phyloP scores from a whole-genome alignment of 805 yeast genomes.

The Ogataea pini region DNA sequence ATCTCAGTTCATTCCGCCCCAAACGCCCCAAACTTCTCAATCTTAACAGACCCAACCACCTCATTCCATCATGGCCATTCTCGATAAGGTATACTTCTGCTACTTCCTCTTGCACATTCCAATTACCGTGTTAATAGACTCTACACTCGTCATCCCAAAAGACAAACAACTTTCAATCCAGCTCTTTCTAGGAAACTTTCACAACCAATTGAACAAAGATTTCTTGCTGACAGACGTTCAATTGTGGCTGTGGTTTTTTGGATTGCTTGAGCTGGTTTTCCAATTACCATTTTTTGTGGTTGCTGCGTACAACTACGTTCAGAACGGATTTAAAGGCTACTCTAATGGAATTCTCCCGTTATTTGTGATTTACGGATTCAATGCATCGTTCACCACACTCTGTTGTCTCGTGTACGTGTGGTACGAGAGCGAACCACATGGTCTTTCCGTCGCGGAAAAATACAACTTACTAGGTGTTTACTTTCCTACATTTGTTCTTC shows the following conservation, averaged over 20 bases:
- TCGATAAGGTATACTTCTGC: conserved; percentile 29
- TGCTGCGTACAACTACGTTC: conserved; percentile 5
- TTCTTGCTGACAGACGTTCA: conserved; percentile 54
- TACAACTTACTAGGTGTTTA: conserved; percentile 54
- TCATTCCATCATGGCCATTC: conserved; percentile 2
- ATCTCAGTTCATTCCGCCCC: too few relatives aligned
- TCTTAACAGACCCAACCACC: too few relatives aligned
- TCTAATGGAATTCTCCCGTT: conserved; percentile 26
- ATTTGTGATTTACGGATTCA: conserved; percentile 71
- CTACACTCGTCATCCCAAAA: conserved; percentile 65
- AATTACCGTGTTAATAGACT: conserved; percentile 73
- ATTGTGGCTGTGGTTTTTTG: conserved; percentile 48
- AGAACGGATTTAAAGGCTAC: conserved; percentile 12
- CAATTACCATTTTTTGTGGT: conserved; percentile 61
- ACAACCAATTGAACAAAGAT: conserved; percentile 68
- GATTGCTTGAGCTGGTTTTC: conserved; percentile 1
- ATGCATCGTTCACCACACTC: conserved; percentile 78
- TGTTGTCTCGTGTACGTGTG: conserved; percentile 63
- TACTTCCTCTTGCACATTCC: conserved; percentile 64
- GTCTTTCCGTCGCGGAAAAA: conserved; percentile 40
- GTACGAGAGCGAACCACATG: conserved; percentile 38
- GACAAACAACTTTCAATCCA: conserved; percentile 51
- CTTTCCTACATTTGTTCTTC: conserved; percentile 71
- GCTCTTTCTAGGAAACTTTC: conserved; percentile 52
- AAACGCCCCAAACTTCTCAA: too few relatives aligned